Conservation (phyloP, 352 stramenopile genomes). For the Pythium myriotylum region DNA sequence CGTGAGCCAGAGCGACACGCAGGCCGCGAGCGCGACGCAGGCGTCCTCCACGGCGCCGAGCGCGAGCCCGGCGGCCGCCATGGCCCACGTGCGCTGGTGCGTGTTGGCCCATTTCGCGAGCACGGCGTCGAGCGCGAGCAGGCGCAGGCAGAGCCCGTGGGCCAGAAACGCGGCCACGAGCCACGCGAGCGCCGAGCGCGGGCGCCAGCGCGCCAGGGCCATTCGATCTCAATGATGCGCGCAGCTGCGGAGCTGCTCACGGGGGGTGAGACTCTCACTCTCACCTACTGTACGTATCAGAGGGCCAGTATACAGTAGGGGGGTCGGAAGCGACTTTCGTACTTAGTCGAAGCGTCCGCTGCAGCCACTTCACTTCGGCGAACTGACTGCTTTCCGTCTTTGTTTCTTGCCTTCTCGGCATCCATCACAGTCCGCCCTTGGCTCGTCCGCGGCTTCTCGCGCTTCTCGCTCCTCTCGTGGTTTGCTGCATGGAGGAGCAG, state of each 20-base stretch:
- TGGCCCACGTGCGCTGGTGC: slow-evolving; percentile 42
- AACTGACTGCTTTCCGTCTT: slow-evolving; percentile 18
- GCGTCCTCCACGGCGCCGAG: slow-evolving; percentile 54
- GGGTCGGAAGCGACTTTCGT: too few species aligned
- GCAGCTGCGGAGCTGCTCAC: background rate
- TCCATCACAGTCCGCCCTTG: background rate
- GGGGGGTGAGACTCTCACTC: too few species aligned
- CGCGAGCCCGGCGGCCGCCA: slow-evolving; percentile 35
- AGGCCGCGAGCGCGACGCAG: slow-evolving; percentile 38
- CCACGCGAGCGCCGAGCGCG: slow-evolving; percentile 11
- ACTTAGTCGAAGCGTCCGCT: slow-evolving; percentile 5
- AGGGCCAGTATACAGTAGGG: too few species aligned
- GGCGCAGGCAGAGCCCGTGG: slow-evolving; percentile 39
- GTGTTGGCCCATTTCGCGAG: slow-evolving; percentile 59
- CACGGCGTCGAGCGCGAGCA: slow-evolving; percentile 30
- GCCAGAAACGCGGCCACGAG: slow-evolving; percentile 29
- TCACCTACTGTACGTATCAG: too few species aligned
- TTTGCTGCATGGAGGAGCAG: too few species aligned
- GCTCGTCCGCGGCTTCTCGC: background rate
- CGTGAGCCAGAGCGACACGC: slow-evolving; percentile 34
- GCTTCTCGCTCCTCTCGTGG: background rate
- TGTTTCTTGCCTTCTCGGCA: too few species aligned
- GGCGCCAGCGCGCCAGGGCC: background rate
- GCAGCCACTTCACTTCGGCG: slow-evolving; percentile 19
- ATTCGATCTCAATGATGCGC: background rate